Conservation (phyloP, 805 yeast species). For the Naumovozyma castellii region DNA sequence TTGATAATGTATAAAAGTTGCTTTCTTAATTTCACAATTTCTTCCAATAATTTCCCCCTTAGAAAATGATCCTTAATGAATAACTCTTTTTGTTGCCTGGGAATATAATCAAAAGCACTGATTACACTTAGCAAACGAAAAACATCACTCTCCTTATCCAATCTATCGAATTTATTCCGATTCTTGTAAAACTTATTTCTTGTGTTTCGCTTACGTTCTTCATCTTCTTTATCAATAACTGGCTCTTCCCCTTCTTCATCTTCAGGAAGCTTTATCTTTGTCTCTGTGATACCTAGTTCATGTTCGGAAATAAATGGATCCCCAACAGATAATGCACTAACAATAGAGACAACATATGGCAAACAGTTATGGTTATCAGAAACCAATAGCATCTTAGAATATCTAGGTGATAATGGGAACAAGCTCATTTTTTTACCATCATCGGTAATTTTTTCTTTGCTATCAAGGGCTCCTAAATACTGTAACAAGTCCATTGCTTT, state of each 20-base stretch:
- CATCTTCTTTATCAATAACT: conserved; percentile 22
- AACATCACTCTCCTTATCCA: conserved; percentile 71
- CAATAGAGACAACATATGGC: conserved; percentile 83
- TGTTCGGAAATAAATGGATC: conserved; percentile 75
- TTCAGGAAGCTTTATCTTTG: conserved; percentile 5
- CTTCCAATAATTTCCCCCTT: conserved; percentile 76
- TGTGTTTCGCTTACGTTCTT: conserved; percentile 33
- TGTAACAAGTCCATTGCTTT: conserved; percentile 61
- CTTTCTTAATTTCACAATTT: conserved; percentile 66
- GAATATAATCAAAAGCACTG: conserved; percentile 78
- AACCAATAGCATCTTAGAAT: conserved; percentile 77
- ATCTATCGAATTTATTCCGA: conserved; percentile 47
- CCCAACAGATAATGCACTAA: conserved; percentile 87
- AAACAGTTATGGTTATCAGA: conserved; percentile 83
- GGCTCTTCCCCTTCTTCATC: conserved; percentile 23
- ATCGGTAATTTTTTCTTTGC: conserved; percentile 51
- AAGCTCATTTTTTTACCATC: conserved; percentile 79
- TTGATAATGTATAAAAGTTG: conserved; percentile 74
- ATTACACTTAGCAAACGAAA: conserved; percentile 68
- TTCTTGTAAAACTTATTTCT: conserved; percentile 50
- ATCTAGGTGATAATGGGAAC: conserved; percentile 91
- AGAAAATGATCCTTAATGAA: conserved; percentile 59
- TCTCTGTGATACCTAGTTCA: conserved; percentile 50
- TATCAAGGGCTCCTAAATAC: conserved; percentile 66
- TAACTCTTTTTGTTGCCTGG: conserved; percentile 33